Conservation (phyloP, 2,329 filamentous ascomycete genomes). For the Coniochaeta sp. region DNA sequence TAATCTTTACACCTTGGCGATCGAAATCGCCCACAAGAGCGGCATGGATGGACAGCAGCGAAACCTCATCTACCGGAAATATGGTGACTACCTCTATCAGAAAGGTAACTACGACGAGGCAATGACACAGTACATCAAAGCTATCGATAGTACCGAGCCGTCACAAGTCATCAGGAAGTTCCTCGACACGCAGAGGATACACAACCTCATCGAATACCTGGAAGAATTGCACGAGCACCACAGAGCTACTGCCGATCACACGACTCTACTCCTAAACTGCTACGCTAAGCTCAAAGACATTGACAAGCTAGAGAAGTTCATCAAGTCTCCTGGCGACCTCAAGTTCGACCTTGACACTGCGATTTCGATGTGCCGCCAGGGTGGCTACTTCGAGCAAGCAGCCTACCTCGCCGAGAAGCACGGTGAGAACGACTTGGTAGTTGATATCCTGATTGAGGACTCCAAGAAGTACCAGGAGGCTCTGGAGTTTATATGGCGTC, state of each 20-base stretch:
- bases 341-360: constrained; percentile 97
- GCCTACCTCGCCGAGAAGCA: constrained; percentile 93
- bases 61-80: constrained; percentile 86
- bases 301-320: constrained; percentile 91
- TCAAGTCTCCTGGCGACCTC: constrained; percentile 87
- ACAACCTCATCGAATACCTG: constrained; percentile 93
- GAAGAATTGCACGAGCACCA: constrained; percentile 94
- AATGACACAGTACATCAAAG: constrained; percentile 97
- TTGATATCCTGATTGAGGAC: constrained; percentile 93
- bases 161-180: constrained; percentile 97
- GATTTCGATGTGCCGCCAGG: constrained; percentile 94
- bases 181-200: constrained; percentile 92
- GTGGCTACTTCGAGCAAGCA: constrained; percentile 93
- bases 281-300: constrained; percentile 98
- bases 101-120: constrained; percentile 94
- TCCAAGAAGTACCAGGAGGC: constrained; percentile 86
- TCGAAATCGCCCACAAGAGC: constrained; percentile 85
- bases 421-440: constrained; percentile 85
- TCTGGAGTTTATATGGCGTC: constrained; percentile 81
- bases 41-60: constrained; percentile 75
- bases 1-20: constrained; percentile 85
- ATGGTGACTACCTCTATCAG: constrained; percentile 89
- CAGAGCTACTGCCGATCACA: constrained; percentile 90
- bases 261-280: constrained; percentile 88
- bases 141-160: constrained; percentile 92